phyloP scores from a whole-genome alignment of 306 rosid genomes.

The Arachis stenosperma region DNA sequence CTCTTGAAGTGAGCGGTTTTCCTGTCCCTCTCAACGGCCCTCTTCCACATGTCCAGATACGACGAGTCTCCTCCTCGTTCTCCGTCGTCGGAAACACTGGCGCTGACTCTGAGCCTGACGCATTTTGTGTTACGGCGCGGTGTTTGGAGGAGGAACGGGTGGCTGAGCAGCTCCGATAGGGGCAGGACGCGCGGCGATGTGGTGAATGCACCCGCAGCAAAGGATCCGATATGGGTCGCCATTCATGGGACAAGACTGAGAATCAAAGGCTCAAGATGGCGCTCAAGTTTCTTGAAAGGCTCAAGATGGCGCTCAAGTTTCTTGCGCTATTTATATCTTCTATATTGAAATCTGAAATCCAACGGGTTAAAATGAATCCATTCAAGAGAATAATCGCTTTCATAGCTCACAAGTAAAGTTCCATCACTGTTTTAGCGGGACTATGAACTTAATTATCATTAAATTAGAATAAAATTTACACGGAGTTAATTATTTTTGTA shows the following conservation, averaged over 20 bases:
- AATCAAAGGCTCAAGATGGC: neutral
- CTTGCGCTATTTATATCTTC: constrained; percentile 9
- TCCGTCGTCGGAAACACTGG: constrained; percentile 41
- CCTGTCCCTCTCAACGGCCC: constrained; percentile 65
- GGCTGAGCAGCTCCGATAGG: constrained; percentile 4
- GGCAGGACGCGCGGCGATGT: constrained; percentile 22
- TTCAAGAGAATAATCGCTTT: too few relatives aligned
- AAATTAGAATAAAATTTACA: too few relatives aligned
- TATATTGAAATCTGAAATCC: neutral
- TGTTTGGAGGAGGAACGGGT: neutral
- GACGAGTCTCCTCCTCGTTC: constrained; percentile 43
- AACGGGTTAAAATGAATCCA: neutral
- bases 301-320: constrained; percentile 26
- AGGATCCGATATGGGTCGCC: constrained; percentile 53
- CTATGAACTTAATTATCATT: too few relatives aligned
- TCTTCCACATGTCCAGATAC: constrained; percentile 90
- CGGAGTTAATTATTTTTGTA: too few relatives aligned
- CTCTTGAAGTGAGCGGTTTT: constrained; percentile 56
- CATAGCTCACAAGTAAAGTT: too few relatives aligned
- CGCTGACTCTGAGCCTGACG: constrained; percentile 40
- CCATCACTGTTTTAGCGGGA: too few relatives aligned
- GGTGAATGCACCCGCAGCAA: constrained; percentile 35
- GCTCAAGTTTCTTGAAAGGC: neutral
- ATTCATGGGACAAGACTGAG: constrained; percentile 33
- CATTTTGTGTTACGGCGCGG: constrained; percentile 13